Conservation (phyloP, 176 grass and related monocot species). For the Triticum timopheevii region DNA sequence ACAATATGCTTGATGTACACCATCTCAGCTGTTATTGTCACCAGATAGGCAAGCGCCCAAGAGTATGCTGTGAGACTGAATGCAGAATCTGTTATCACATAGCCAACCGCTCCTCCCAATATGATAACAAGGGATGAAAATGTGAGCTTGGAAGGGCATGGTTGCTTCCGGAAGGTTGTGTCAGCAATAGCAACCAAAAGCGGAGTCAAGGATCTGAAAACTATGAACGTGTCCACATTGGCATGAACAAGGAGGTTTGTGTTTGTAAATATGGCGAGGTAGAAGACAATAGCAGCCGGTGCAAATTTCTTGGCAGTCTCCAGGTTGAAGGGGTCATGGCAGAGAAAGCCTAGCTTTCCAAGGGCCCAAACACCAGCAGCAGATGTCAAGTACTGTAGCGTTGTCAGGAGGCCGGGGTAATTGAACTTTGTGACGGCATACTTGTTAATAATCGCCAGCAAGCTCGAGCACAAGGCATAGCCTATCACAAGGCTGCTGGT, state of each 20-base stretch:
- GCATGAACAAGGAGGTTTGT: conserved; percentile 81
- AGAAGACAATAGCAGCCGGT: conserved; percentile 73
- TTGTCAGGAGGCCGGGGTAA: conserved; percentile 76
- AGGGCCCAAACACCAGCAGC: conserved; percentile 66
- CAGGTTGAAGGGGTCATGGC: conserved; percentile 66
- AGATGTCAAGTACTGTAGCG: conserved; percentile 75
- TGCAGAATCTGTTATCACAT: conserved; percentile 77
- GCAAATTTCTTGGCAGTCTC: conserved; percentile 80
- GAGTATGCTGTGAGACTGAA: conserved; percentile 79
- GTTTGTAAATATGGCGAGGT: conserved; percentile 94
- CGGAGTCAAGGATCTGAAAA: conserved; percentile 80
- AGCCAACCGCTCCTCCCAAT: conserved; percentile 71
- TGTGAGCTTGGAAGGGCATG: conserved; percentile 72
- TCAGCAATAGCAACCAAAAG: conserved; percentile 85
- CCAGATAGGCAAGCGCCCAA: conserved; percentile 78
- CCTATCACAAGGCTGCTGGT: conserved; percentile 76
- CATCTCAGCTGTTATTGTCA: conserved; percentile 84
- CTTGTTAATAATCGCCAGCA: conserved; percentile 89
- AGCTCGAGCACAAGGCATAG: conserved; percentile 80
- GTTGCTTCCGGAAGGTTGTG: conserved; percentile 74
- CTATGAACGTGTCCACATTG: conserved; percentile 86
- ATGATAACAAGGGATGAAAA: conserved; percentile 82
- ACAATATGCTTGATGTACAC: conserved; percentile 95
- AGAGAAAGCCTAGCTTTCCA: conserved; percentile 67
- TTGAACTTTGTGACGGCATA: conserved; percentile 81